These are phyloP conservation scores for Friedmanniomyces endolithicus DNA, from an alignment of 495 filamentous ascomycete genomes.

Conservation along the genomic window DNA sequence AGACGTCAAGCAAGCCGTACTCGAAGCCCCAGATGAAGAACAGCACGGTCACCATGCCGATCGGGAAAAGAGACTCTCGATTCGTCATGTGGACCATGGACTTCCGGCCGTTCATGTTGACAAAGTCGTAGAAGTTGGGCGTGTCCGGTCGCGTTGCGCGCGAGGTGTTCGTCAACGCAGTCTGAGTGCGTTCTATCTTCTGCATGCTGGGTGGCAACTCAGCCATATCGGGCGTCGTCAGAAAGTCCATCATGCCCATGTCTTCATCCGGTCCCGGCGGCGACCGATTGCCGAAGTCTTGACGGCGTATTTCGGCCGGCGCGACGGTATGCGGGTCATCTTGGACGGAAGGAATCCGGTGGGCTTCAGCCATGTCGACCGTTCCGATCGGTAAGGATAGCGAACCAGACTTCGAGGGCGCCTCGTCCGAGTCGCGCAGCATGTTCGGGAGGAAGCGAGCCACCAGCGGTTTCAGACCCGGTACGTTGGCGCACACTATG, in stretches of 20 bases:
- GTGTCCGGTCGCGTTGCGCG: conserved; percentile 24
- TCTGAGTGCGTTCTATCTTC: conserved; percentile 19
- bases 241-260: conserved; percentile 46
- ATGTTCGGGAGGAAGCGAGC: conserved; percentile 61
- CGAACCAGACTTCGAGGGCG: conserved; percentile 7
- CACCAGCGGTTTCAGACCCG: conserved; percentile 76
- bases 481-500: conserved; percentile 78
- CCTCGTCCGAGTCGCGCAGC: conserved; percentile 41
- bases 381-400: conserved; percentile 11
- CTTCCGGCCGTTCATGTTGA: conserved; percentile 64
- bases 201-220: conserved; percentile 15
- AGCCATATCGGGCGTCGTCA: conserved; percentile 42
- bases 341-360: conserved; percentile 16
- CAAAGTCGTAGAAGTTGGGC: conserved; percentile 61
- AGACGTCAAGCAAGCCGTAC: conserved; percentile 31
- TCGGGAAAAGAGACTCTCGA: conserved; percentile 30
- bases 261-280: conserved; percentile 14
- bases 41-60: conserved; percentile 31
- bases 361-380: conserved; percentile 9
- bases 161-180: conserved; percentile 23
- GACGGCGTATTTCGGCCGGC: conserved; percentile 3
- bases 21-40: conserved; percentile 38
- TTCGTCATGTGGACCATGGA: conserved; percentile 46
- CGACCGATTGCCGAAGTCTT: conserved; percentile 8
- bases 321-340: not conserved